Conservation (phyloP, 2,329 filamentous ascomycete genomes). For the Coniella lustricola region DNA sequence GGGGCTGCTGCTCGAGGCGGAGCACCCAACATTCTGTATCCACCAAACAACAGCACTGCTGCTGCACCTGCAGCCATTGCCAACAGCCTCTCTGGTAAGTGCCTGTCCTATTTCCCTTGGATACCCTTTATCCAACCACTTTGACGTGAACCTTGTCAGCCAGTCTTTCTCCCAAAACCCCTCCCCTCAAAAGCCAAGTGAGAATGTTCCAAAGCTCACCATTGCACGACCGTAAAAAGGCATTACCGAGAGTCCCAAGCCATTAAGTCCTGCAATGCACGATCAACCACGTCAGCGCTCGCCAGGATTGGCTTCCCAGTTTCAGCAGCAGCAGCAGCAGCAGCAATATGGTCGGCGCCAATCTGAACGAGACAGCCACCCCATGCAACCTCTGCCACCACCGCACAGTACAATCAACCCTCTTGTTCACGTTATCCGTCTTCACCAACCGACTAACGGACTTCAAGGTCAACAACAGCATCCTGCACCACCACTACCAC, state of each 20-base stretch:
- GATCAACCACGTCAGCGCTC: slow-evolving; percentile 51
- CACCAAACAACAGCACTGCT: slow-evolving; percentile 49
- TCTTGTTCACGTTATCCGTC: slow-evolving; percentile 34
- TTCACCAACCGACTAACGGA: slow-evolving; percentile 6
- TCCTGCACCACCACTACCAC: neutral
- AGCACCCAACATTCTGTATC: slow-evolving; percentile 49
- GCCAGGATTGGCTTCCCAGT: slow-evolving; percentile 58
- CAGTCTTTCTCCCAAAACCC: neutral
- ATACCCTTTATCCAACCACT: neutral
- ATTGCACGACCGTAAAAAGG: slow-evolving; percentile 57
- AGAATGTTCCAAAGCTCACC: slow-evolving; percentile 39
- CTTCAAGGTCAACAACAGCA: slow-evolving; percentile 9
- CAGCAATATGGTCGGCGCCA: slow-evolving; percentile 53
- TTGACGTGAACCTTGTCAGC: neutral
- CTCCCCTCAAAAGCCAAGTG: slow-evolving; percentile 37
- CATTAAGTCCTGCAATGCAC: slow-evolving; percentile 63
- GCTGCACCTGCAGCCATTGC: slow-evolving; percentile 42
- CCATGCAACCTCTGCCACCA: slow-evolving; percentile 34
- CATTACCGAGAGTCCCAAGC: slow-evolving; percentile 84
- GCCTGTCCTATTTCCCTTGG: slow-evolving; percentile 18
- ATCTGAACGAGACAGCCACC: slow-evolving; percentile 49
- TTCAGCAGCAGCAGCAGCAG: slow-evolving; percentile 54
- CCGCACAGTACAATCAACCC: slow-evolving; percentile 31
- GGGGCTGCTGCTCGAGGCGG: slow-evolving; percentile 41
- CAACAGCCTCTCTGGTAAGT: slow-evolving; percentile 33